A percentile compares a stretch with the other conserved stretches of the same genome.
These are phyloP conservation scores for Chaetomiaceae sp. DNA, from an alignment of 2,329 filamentous ascomycete species.

Conservation along the genomic window DNA sequence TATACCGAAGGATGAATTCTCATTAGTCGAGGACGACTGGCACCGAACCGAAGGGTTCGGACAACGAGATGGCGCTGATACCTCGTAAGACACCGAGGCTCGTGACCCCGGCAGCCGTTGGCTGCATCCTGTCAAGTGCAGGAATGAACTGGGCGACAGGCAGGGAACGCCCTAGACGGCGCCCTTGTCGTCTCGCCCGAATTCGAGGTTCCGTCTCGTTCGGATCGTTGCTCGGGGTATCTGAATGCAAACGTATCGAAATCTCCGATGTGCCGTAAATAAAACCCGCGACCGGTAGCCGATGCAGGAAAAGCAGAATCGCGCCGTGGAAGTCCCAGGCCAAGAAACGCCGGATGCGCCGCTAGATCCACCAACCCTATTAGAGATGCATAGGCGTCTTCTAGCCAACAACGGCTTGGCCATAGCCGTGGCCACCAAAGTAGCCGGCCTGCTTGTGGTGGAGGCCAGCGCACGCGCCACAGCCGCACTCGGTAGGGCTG, in stretches of 20 bases:
- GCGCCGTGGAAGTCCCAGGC: conserved; percentile 15
- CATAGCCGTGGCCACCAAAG: conserved; percentile 45
- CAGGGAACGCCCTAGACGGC: neutral
- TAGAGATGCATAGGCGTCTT: neutral
- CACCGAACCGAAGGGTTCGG: neutral
- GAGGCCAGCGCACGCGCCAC: conserved; percentile 42
- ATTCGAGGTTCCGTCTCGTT: conserved; percentile 1
- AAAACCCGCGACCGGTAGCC: conserved; percentile 18
- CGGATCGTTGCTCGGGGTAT: conserved; percentile 27
- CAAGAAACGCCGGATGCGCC: conserved; percentile 18
- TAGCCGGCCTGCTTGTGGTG: conserved; percentile 44
- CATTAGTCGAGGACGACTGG: conserved; percentile 24
- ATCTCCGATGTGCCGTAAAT: conserved; percentile 23
- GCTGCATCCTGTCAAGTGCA: neutral
- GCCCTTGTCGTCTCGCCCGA: neutral
- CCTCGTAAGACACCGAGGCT: neutral
- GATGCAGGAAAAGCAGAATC: conserved; percentile 22
- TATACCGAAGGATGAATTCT: conserved; percentile 27
- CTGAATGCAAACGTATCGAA: conserved; percentile 29
- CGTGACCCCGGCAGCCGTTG: neutral
- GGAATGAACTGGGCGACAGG: neutral
- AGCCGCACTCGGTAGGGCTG: conserved; percentile 47
- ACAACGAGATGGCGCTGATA: neutral
- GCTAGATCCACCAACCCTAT: conserved; percentile 17
- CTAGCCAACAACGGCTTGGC: conserved; percentile 54